Base-by-base conservation (phyloP, 371 early-diverging fungal genomes). In the Mucor circinelloides region DNA sequence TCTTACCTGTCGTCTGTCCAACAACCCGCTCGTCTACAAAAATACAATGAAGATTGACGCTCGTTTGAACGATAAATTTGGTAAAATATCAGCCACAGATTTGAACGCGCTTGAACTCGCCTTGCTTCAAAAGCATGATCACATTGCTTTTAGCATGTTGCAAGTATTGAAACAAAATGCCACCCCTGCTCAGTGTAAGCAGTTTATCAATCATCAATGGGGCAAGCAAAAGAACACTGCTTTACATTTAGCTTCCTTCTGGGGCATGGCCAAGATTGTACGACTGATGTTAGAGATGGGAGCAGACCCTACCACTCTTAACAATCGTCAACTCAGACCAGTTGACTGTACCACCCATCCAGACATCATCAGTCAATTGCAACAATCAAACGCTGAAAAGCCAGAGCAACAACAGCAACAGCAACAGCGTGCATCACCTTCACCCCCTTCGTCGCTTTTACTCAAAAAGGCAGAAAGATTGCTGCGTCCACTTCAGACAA, bases 191-290 rank as follows among this genome's bases (percentile, higher is more conserved):
- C 72, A 81, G 58, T 60, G 64, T 13, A 44, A 62, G 25, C 62
- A 38, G 13, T 78, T 76, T 48, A 17, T 78, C 10, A 76, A 78
- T 54, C 78, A 81, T 62, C 60, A 70, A 42, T 75, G 74, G 66
- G 78, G 78, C 17, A 69, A 77, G 32, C 60, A 55, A 54, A 57
- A 64, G 28, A 76, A 76, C 42, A 76, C 76, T 4, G 64, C 75
- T 48, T 66, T 81, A 6, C 81, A 81, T 59, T 64, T 81, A 7
- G 81, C 78, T 55, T 67, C 75, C 52, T 78, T 76, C 68, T 78
- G 74, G 73, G 74, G 76, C 62, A 72, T 78, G 71, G 66, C 76
- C 54, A 68, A 71, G 28, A 70, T 81, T 68, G 78, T 81, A 60
- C 76, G 70, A 75, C 79, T 74, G 19, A 54, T 81, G 65, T 55